Evolutionary conservation across 1,284 basidiomycete species (phyloP).

Genomic region (Melampsora americana): DNA sequence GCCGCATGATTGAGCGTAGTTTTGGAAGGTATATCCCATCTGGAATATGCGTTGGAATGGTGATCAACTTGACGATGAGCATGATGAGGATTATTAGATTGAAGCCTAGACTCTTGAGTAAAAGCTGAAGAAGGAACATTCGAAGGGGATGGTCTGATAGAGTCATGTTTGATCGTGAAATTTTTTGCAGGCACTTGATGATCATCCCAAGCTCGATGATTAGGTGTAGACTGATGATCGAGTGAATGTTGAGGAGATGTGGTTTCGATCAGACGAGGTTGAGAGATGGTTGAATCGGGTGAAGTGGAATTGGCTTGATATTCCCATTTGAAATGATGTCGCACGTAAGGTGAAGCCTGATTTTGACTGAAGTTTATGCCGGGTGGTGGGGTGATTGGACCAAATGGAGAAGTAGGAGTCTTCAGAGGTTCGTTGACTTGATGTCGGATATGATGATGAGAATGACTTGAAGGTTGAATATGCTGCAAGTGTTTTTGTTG

Average conservation of each 20-base stretch:
- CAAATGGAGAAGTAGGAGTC: constrained; percentile 22
- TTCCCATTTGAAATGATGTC: constrained; percentile 41
- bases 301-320: background rate
- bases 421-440: background rate
- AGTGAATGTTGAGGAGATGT: constrained; percentile 26
- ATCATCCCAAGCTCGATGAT: background rate
- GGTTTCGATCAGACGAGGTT: constrained; percentile 33
- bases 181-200: no score
- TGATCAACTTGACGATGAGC: no score
- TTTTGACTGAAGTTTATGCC: constrained; percentile 1
- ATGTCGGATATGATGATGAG: no score
- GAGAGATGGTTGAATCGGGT: background rate
- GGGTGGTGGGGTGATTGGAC: constrained; percentile 18
- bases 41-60: no score
- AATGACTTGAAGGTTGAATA: no score
- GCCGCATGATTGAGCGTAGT: no score
- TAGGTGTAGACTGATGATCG: constrained; percentile 9
- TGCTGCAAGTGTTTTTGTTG: no score
- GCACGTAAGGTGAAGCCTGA: constrained; percentile 24
- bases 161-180: no score
- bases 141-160: background rate
- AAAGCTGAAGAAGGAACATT: background rate
- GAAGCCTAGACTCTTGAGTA: background rate
- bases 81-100: background rate
- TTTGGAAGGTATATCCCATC: no score